phyloP scores from a whole-genome alignment of 352 stramenopile species.

The Elongisporangium undulatum region DNA sequence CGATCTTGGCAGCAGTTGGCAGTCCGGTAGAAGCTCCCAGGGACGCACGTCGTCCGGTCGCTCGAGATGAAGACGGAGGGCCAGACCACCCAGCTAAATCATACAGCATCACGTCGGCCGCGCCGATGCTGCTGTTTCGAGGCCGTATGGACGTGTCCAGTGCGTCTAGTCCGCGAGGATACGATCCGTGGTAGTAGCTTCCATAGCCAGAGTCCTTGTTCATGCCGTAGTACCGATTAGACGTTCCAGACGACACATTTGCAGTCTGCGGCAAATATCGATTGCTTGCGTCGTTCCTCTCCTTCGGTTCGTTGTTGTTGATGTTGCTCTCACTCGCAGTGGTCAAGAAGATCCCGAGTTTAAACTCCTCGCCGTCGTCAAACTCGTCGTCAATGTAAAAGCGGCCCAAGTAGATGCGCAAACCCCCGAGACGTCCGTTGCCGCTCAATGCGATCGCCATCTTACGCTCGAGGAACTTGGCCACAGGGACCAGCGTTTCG shows the following conservation, averaged over 20 bases:
- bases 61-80: not conserved
- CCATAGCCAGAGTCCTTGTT: slow-evolving; percentile 22
- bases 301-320: slow-evolving; percentile 13
- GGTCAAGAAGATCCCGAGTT: slow-evolving; percentile 66
- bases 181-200: slow-evolving; percentile 23
- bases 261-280: not conserved
- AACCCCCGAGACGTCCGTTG: slow-evolving; percentile 44
- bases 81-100: slow-evolving; percentile 23
- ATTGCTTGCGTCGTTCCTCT: slow-evolving; percentile 4
- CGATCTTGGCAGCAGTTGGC: not conserved
- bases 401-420: slow-evolving; percentile 66
- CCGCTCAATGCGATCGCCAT: slow-evolving; percentile 31
- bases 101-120: slow-evolving; percentile 25
- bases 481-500: slow-evolving; percentile 57
- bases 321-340: slow-evolving; percentile 26
- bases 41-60: not conserved
- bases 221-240: slow-evolving; percentile 1
- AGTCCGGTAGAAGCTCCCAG: not conserved
- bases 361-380: slow-evolving; percentile 68
- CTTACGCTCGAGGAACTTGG: slow-evolving; percentile 58
- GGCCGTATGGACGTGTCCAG: slow-evolving; percentile 17
- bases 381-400: slow-evolving; percentile 73
- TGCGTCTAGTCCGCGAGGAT: slow-evolving; percentile 15
- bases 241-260: not conserved
- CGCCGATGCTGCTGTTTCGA: slow-evolving; percentile 21